phyloP scores from a whole-genome alignment of 495 filamentous ascomycete species.

The Penicillium subrubescens region DNA sequence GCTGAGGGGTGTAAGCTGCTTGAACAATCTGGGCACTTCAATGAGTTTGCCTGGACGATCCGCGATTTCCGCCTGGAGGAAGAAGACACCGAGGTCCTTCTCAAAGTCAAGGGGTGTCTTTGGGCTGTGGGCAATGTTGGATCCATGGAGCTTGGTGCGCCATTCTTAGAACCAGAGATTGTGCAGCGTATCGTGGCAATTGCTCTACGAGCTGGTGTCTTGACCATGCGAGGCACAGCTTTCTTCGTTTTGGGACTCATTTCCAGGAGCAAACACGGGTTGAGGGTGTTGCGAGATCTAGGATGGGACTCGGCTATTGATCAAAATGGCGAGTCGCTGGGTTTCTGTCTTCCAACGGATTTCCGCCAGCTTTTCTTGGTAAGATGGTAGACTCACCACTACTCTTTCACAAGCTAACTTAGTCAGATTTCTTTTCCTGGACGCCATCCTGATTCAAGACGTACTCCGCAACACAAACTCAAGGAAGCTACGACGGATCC shows the following conservation, averaged over 20 bases:
- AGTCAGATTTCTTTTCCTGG: conserved; percentile 42
- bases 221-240: conserved; percentile 91
- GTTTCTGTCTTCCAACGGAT: conserved; percentile 80
- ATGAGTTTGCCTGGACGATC: conserved; percentile 87
- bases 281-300: conserved; percentile 80
- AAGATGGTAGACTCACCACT: conserved; percentile 26
- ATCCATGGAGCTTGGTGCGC: conserved; percentile 94
- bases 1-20: conserved; percentile 88
- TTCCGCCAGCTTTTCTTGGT: conserved; percentile 77
- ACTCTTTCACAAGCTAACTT: conserved; percentile 10
- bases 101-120: conserved; percentile 94
- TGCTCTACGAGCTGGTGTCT: conserved; percentile 80
- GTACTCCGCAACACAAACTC: conserved; percentile 41
- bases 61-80: conserved; percentile 78
- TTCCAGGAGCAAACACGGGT: conserved; percentile 86
- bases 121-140: conserved; percentile 99
- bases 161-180: conserved; percentile 85
- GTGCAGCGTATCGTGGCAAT: conserved; percentile 83
- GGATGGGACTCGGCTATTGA: conserved; percentile 94
- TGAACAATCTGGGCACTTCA: conserved; percentile 91
- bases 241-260: conserved; percentile 95
- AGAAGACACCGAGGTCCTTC: conserved; percentile 82
- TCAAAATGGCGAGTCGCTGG: conserved; percentile 76
- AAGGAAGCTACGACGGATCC: conserved; percentile 57
- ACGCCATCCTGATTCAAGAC: conserved; percentile 37